Evolutionary conservation across 805 yeast species (phyloP).

Genomic region (Metschnikowia sp.): DNA sequence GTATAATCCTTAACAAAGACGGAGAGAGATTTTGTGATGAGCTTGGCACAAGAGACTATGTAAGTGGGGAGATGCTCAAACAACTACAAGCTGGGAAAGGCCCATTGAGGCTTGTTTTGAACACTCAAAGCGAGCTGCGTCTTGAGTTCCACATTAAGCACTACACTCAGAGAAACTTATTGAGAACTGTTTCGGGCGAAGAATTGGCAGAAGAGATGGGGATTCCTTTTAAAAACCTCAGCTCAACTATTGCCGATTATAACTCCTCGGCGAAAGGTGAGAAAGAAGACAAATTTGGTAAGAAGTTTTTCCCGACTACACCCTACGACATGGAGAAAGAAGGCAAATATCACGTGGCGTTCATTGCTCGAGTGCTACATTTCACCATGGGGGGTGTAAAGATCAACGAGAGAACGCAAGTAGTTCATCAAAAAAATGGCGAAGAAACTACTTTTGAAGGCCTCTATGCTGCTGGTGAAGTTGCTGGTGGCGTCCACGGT

Average conservation of each 20-base stretch:
- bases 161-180: constrained; percentile 52
- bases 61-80: constrained; percentile 53
- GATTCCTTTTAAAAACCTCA: constrained; percentile 26
- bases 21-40: constrained; percentile 62
- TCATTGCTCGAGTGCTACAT: constrained; percentile 56
- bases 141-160: constrained; percentile 53
- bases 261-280: constrained; percentile 42
- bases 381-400: constrained; percentile 71
- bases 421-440: constrained; percentile 27
- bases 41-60: constrained; percentile 57
- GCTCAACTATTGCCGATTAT: constrained; percentile 36
- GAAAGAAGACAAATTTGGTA: constrained; percentile 39
- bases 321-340: constrained; percentile 37
- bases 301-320: constrained; percentile 46
- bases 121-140: constrained; percentile 41
- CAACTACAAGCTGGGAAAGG: constrained; percentile 36
- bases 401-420: constrained; percentile 46
- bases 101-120: constrained; percentile 51
- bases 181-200: constrained; percentile 44
- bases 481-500: constrained; percentile 47
- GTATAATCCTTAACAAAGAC: constrained; percentile 48
- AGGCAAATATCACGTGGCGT: constrained; percentile 47
- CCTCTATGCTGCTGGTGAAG: constrained; percentile 43
- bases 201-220: constrained; percentile 44
- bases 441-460: constrained; percentile 29